phyloP scores from a whole-genome alignment of 805 yeast genomes.

The Crinitomyces ghanaensis region DNA sequence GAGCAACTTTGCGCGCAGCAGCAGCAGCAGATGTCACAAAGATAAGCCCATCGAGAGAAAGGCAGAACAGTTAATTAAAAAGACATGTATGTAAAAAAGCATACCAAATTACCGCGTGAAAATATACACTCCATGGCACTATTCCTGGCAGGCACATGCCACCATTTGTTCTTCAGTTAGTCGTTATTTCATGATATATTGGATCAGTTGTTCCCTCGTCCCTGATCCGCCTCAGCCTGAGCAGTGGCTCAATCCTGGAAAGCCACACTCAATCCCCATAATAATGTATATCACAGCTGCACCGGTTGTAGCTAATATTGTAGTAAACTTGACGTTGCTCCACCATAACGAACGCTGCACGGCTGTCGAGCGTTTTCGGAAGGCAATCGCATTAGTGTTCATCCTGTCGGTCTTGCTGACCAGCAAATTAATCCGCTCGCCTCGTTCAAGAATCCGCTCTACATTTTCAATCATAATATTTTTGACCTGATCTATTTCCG shows the following conservation, averaged over 20 bases:
- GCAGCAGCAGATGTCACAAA: too few relatives aligned
- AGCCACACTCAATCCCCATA: not conserved
- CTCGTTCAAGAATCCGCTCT: constrained; percentile 60
- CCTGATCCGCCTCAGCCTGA: too few relatives aligned
- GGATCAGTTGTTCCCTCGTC: too few relatives aligned
- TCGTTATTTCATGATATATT: too few relatives aligned
- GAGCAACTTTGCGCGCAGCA: too few relatives aligned
- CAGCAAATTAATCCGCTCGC: constrained; percentile 59
- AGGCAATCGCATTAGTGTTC: constrained; percentile 53
- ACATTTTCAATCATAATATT: constrained; percentile 63
- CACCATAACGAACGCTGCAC: constrained; percentile 63
- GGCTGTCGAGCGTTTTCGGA: constrained; percentile 55
- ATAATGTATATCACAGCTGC: not conserved
- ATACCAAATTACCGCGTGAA: too few relatives aligned
- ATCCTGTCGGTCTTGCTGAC: constrained; percentile 72
- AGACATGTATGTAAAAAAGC: too few relatives aligned
- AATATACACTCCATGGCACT: too few relatives aligned
- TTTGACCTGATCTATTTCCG: constrained; percentile 53
- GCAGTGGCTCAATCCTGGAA: not conserved
- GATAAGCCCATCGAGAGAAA: too few relatives aligned
- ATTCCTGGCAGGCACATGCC: too few relatives aligned
- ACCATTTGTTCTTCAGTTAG: too few relatives aligned
- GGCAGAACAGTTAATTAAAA: too few relatives aligned
- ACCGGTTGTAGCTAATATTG: constrained; percentile 2
- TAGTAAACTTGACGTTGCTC: constrained; percentile 29